phyloP scores from a whole-genome alignment of 768 basidiomycete species.

The Lactarius akahatsu region DNA sequence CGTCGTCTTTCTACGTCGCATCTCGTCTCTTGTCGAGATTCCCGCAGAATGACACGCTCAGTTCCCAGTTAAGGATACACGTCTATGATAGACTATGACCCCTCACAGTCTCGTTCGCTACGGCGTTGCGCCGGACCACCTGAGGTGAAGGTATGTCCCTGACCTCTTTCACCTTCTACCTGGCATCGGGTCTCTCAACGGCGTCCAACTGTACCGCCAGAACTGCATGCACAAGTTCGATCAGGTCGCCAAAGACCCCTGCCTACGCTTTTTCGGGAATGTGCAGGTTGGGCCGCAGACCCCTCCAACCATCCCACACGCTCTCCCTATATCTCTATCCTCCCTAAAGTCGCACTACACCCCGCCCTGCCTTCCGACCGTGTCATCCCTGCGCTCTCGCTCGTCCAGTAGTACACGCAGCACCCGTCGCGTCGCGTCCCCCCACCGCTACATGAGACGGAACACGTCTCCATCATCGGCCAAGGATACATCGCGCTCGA shows the following conservation, averaged over 20 bases:
- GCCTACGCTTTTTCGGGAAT: conserved; percentile 91
- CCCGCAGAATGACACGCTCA: conserved; percentile 41
- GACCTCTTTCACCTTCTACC: not conserved
- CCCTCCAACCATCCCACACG: conserved; percentile 47
- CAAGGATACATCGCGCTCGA: conserved; percentile 96
- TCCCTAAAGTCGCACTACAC: conserved; percentile 70
- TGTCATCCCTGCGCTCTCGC: conserved; percentile 71
- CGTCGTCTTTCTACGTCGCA: conserved; percentile 95
- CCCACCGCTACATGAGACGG: conserved; percentile 60
- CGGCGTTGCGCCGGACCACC: conserved; percentile 97
- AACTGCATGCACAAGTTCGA: conserved; percentile 98
- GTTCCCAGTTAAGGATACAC: conserved; percentile 58
- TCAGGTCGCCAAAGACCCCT: conserved; percentile 67
- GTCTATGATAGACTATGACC: conserved; percentile 90
- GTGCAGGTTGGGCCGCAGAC: conserved; percentile 53
- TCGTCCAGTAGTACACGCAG: conserved; percentile 97
- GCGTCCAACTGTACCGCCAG: conserved; percentile 41
- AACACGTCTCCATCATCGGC: conserved; percentile 83
- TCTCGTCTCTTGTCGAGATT: conserved; percentile 73
- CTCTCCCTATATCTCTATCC: conserved; percentile 56
- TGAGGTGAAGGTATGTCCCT: conserved; percentile 80
- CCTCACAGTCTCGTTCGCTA: conserved; percentile 95
- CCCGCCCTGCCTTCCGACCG: conserved; percentile 45
- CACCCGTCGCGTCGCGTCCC: conserved; percentile 70
- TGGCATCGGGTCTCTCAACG: conserved; percentile 9